A percentile compares a stretch with the other conserved stretches of the same genome.
Conservation (phyloP, 192 early-diverging fungal species). For the Backusella luteola region DNA sequence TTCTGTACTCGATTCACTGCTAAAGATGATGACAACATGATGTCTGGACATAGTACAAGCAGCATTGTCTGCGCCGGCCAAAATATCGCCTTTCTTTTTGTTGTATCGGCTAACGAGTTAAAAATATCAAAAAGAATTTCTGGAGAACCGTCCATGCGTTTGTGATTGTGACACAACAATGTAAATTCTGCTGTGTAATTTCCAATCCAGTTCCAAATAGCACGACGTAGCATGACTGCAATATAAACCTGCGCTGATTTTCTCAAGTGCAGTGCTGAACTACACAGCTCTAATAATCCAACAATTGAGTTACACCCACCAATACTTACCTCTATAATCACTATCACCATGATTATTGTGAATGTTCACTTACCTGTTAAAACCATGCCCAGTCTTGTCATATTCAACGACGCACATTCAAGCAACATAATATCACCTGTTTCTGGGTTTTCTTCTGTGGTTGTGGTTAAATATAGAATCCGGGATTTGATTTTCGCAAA, state of each 20-base stretch:
- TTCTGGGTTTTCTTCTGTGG: constrained; percentile 60
- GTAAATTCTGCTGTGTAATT: constrained; percentile 78
- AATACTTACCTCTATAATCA: neutral
- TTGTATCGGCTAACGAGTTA: constrained; percentile 52
- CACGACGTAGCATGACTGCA: constrained; percentile 70
- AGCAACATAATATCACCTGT: constrained; percentile 71
- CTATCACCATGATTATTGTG: neutral
- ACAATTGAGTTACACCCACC: neutral
- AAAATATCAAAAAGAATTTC: constrained; percentile 77
- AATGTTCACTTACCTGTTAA: constrained; percentile 46
- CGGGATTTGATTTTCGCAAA: constrained; percentile 67
- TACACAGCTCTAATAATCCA: constrained; percentile 39
- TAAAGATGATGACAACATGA: constrained; percentile 58
- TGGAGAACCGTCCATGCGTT: constrained; percentile 61
- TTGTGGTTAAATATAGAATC: constrained; percentile 57
- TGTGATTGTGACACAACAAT: constrained; percentile 57
- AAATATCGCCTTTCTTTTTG: constrained; percentile 63
- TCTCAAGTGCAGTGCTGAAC: constrained; percentile 53
- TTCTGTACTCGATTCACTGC: constrained; percentile 20
- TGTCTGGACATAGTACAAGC: constrained; percentile 84
- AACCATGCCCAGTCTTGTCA: constrained; percentile 29
- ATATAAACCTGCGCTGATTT: constrained; percentile 66
- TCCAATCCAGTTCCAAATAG: constrained; percentile 93
- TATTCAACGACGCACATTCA: constrained; percentile 54
- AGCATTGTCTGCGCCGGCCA: constrained; percentile 89